Percentiles rank a stretch among this genome's conserved stretches.
phyloP scores from a whole-genome alignment of 2,329 filamentous ascomycete species.

The Fusarium pininemorale region DNA sequence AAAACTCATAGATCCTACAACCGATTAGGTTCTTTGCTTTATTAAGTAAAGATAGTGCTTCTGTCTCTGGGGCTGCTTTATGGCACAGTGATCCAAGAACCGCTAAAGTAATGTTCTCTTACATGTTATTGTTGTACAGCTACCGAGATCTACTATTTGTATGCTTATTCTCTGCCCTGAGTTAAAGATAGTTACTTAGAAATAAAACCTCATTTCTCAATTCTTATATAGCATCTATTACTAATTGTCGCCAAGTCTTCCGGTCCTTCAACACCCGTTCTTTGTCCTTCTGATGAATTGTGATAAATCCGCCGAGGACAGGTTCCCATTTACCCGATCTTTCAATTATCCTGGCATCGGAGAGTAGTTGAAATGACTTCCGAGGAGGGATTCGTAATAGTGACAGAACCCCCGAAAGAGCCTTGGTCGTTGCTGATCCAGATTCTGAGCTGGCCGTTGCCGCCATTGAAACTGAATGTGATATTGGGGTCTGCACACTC shows the following conservation, averaged over 20 bases:
- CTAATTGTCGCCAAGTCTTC: background rate
- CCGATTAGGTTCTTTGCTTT: no score
- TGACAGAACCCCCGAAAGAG: background rate
- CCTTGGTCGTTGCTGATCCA: background rate
- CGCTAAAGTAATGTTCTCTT: no score
- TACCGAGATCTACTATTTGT: no score
- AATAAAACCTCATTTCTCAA: no score
- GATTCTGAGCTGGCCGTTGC: background rate
- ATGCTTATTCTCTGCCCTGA: no score
- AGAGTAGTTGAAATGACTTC: background rate
- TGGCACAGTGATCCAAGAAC: accelerated
- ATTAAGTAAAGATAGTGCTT: no score
- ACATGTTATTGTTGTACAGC: no score
- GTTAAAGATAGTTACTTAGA: no score
- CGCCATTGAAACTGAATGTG: background rate
- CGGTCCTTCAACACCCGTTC: background rate
- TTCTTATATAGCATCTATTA: no score
- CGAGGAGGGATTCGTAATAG: background rate
- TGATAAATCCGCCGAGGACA: background rate
- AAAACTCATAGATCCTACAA: no score
- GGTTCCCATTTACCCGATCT: background rate
- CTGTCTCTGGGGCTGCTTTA: no score
- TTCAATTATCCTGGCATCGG: background rate
- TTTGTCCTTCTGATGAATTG: background rate
- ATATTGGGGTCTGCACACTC: background rate